Evolutionary conservation across 2,329 filamentous ascomycete species (phyloP).

Genomic region (Monilinia fructicola): DNA sequence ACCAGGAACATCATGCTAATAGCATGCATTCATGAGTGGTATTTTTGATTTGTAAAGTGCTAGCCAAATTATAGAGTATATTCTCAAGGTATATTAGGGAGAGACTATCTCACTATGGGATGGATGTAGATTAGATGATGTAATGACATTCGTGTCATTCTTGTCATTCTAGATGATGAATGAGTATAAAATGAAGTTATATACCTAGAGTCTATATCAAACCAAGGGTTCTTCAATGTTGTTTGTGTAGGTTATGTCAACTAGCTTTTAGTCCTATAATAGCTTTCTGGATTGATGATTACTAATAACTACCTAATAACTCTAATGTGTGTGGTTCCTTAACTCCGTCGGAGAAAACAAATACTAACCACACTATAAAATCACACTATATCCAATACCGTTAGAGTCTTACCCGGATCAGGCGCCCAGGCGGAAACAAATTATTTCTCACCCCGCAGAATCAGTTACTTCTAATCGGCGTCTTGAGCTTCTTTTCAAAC

Average conservation of each 20-base stretch:
- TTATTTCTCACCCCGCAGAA: conserved; percentile 23
- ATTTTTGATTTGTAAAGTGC: no score
- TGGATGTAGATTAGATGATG: no score
- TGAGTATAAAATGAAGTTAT: no score
- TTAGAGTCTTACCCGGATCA: neutral
- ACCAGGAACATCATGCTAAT: no score
- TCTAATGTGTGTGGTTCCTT: neutral
- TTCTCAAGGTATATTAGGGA: no score
- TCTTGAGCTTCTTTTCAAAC: conserved; percentile 24
- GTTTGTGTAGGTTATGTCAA: neutral
- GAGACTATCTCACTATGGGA: no score
- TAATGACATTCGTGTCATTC: no score
- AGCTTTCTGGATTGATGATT: neutral
- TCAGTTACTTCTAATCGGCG: conserved; percentile 1
- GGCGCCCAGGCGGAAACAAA: conserved; percentile 16
- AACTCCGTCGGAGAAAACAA: conserved; percentile 19
- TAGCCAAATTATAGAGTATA: no score
- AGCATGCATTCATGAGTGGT: no score
- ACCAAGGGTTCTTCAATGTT: neutral
- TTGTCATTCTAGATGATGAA: no score
- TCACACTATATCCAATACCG: neutral
- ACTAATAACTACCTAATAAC: no score
- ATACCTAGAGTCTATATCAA: no score
- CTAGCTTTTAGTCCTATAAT: neutral
- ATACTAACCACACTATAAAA: neutral